A percentile compares a stretch with the other conserved stretches of the same genome.
Evolutionary conservation across 2,329 filamentous ascomycete species (phyloP).

Genomic region (Arthrobotrys sphaeroides): DNA sequence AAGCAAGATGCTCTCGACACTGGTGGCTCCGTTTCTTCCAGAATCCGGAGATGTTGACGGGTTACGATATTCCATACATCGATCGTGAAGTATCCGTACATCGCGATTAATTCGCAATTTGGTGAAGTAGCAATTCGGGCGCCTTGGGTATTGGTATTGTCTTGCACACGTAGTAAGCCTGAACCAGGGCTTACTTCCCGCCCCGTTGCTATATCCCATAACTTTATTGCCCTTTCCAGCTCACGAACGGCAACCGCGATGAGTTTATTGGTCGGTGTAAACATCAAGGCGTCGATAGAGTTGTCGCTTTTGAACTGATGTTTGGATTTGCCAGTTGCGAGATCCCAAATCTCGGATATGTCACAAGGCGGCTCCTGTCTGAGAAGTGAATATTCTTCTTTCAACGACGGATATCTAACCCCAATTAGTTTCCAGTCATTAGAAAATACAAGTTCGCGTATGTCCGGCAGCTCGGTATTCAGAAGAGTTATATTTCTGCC

Average conservation of each 20-base stretch:
- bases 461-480: not conserved
- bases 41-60: not conserved
- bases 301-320: not conserved
- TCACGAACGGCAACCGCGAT: not conserved
- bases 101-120: not conserved
- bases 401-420: not conserved
- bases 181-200: not conserved
- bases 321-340: not conserved
- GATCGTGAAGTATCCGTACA: not conserved
- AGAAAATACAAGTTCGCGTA: not conserved
- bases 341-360: not conserved
- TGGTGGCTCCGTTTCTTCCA: not conserved
- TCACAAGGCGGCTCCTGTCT: too few relatives aligned
- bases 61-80: not conserved
- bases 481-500: not conserved
- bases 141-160: not conserved
- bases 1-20: not conserved
- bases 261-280: not conserved
- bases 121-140: not conserved
- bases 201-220: not conserved
- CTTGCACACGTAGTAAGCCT: not conserved
- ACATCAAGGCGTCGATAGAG: not conserved
- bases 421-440: not conserved
- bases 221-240: not conserved
- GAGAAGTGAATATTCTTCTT: too few relatives aligned